Base-by-base conservation (phyloP, 1,284 basidiomycete species). In the Microstroma glucosiphilum region DNA sequence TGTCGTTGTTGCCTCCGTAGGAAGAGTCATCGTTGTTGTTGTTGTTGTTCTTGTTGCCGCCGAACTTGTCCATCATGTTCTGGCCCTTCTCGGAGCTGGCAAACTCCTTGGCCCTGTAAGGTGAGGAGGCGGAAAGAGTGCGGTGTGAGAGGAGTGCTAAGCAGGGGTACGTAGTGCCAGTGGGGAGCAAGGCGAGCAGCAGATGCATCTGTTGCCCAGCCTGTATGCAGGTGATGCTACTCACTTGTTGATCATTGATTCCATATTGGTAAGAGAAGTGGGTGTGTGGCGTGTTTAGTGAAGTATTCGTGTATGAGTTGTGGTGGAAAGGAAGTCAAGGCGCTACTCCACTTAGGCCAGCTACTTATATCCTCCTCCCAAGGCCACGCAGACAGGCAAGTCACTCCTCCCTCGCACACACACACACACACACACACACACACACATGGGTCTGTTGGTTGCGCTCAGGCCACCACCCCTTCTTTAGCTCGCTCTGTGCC, bases 241-340 rank as follows among this genome's bases (percentile, higher is more conserved):
- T 57, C 25, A 58, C 57, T 58, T 58, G 57, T 58, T 58, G 51
- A 58, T 58, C 40, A 58, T 46, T 21, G 30, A 43, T 12, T 58
- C 57, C 57, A 58, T 58, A 9, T 1, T 58, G 30, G 51, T 19
- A 6, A 13, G n/a, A 6, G 51, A 21, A 23, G 51, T 54, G 15
- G 2, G 51, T 8, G 51, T 19, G 15, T 54, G 51, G 25, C n/a
- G n/a, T 54, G 2, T 6, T 17, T 48, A 54, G 4, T 48, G 46
- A 23, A 48, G 17, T 23, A 12, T n/a, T 4, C 30, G 30, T 37
- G 9, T 3, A 37, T 48, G 4, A 23, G 46, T 48, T 6, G 46
- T 48, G 46, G 12, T 48, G 46, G 46, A 12, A 23, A 48, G 11
- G 46, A 48, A 12, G n/a, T n/a, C n/a, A 37, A 37, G 30, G 30